Conservation (phyloP, 306 rosid species). For the Psophocarpus tetragonolobus region DNA sequence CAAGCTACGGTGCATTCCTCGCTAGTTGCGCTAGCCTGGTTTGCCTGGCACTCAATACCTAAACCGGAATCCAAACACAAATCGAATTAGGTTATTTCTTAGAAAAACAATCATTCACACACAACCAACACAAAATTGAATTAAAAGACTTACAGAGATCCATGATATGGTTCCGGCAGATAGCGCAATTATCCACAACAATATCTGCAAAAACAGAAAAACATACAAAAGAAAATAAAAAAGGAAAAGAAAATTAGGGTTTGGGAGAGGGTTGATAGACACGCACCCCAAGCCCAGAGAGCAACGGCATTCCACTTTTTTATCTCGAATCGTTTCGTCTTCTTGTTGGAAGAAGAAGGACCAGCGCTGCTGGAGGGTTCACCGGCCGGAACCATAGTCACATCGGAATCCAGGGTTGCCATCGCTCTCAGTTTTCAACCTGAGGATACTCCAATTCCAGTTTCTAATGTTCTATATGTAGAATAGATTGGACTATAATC, state of each 20-base stretch:
- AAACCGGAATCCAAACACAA: background rate
- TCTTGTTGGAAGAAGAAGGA: conserved; percentile 53
- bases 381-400: conserved; percentile 68
- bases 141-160: conserved; percentile 69
- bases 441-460: background rate
- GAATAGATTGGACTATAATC: background rate
- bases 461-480: background rate
- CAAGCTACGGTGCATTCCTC: conserved; percentile 61
- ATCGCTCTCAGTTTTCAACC: background rate
- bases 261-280: conserved; percentile 19
- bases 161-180: conserved; percentile 91
- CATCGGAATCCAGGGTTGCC: conserved; percentile 78
- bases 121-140: background rate
- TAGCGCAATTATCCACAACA: conserved; percentile 91
- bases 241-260: conserved; percentile 34
- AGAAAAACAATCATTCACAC: background rate
- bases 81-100: background rate
- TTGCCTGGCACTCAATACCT: conserved; percentile 97
- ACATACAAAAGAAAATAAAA: background rate
- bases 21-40: conserved; percentile 58
- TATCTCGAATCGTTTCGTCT: conserved; percentile 79
- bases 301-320: conserved; percentile 94
- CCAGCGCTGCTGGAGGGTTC: conserved; percentile 62
- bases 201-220: conserved; percentile 54
- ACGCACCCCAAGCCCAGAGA: conserved; percentile 93